phyloP scores from a whole-genome alignment of 768 basidiomycete genomes.

The Boletus reticulatus region DNA sequence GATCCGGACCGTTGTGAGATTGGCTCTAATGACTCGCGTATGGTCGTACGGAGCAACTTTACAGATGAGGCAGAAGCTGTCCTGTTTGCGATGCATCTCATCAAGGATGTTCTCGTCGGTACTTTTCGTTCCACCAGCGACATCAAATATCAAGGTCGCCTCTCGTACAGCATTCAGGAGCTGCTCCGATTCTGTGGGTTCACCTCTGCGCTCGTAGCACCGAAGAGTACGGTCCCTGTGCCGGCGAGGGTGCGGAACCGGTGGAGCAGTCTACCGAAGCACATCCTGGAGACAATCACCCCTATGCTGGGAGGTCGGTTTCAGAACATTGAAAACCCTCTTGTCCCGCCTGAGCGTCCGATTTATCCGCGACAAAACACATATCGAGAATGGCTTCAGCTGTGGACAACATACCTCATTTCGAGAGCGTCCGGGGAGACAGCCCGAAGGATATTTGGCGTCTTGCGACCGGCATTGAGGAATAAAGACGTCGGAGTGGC shows the following conservation, averaged over 20 bases:
- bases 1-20: constrained; percentile 93
- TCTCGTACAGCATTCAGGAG: constrained; percentile 92
- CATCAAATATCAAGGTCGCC: constrained; percentile 82
- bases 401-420: constrained; percentile 84
- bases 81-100: constrained; percentile 81
- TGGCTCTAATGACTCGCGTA: constrained; percentile 51
- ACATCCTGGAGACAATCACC: constrained; percentile 81
- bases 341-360: constrained; percentile 53
- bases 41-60: constrained; percentile 81
- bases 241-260: constrained; percentile 65
- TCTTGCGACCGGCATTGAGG: constrained; percentile 73
- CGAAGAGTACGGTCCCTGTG: constrained; percentile 48
- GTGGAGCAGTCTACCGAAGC: constrained; percentile 79
- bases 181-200: constrained; percentile 86
- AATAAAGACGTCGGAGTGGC: constrained; percentile 96
- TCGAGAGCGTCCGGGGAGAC: constrained; percentile 52
- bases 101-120: constrained; percentile 80
- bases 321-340: constrained; percentile 44
- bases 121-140: constrained; percentile 94
- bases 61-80: constrained; percentile 72
- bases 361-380: constrained; percentile 76
- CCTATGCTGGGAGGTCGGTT: constrained; percentile 77
- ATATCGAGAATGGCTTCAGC: constrained; percentile 95
- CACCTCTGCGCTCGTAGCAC: constrained; percentile 65
- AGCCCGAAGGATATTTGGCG: constrained; percentile 71